Evolutionary conservation across 768 basidiomycete genomes (phyloP), one percentile per base, ranked within the genome.

Genomic region (Tephrocybe sp.): DNA sequence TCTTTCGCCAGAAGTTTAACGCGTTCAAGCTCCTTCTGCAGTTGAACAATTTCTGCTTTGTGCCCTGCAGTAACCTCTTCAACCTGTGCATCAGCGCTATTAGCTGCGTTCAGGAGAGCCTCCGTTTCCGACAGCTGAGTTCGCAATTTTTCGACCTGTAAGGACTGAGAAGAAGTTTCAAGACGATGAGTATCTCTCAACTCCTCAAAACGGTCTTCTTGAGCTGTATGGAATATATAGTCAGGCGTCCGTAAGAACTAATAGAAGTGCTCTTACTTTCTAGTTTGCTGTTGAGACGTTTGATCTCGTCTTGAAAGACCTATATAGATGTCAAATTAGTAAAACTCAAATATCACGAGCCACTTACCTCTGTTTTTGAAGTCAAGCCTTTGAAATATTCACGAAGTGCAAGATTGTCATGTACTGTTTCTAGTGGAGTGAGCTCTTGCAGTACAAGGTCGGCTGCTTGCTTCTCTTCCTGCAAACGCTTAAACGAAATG

Each of bases 171-270:
- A n/a, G 77, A 67, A 11, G 81, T 82, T 68, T 96, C 93, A 8
- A 90, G 74, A 12, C 76, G 79, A 62, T 96, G 94, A 6, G 83
- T 90, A 56, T 93, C 90, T 30, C 84, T 84, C 0, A 98, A 72
- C 64, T 97, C 93, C 57, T 90, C 87, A 10, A 93, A 76, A 7
- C 87, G 87, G 45, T 83, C 84, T 49, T 91, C 91, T 71, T 96
- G 92, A 12, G 84, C 93, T 96, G 58, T 45, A 44, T 14, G 37
- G 26, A 44, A 18, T 43, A n/a, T n/a, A n/a, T 12, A 33, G 21
- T 61, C 24, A 46, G 45, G 1, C 53, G 30, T 57, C 14, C 14
- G 39, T n/a, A 15, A 4, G 40, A 37, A 21, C 36, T 3, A 32
- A 33, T n/a, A 28, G 33, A 32, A 39, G 26, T n/a, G n/a, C 18